Evolutionary conservation across 495 filamentous ascomycete genomes (phyloP).

Genomic region (Aspergillus coremiiformis): DNA sequence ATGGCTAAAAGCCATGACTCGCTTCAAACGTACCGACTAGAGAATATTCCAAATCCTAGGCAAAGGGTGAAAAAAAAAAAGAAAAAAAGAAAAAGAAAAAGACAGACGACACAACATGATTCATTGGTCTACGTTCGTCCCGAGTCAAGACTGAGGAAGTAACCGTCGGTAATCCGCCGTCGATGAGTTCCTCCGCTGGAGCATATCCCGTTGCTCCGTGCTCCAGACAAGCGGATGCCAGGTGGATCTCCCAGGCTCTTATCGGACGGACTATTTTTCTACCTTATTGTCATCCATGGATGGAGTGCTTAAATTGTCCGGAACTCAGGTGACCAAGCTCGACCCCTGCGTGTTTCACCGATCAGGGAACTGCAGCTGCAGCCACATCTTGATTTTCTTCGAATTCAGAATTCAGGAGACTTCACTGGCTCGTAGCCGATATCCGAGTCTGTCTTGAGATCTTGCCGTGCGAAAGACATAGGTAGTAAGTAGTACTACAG

Average conservation of each 20-base stretch:
- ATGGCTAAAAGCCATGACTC: background rate
- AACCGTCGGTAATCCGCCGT: slow-evolving; percentile 2
- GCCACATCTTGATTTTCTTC: slow-evolving; percentile 27
- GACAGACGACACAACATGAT: background rate
- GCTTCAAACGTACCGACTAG: background rate
- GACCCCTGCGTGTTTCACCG: slow-evolving; percentile 16
- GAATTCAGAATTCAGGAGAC: slow-evolving; percentile 18
- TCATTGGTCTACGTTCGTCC: background rate
- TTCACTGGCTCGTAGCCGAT: background rate
- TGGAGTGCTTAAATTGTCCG: slow-evolving; percentile 13
- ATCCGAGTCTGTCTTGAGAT: background rate
- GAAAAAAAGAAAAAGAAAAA: background rate
- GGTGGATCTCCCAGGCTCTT: slow-evolving; percentile 9
- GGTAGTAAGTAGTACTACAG: too few species aligned
- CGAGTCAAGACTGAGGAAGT: background rate
- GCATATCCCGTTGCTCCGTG: slow-evolving; percentile 6
- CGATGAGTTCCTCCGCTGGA: slow-evolving; percentile 2
- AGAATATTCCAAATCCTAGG: background rate
- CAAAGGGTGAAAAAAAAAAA: too few species aligned
- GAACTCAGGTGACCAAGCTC: slow-evolving; percentile 15
- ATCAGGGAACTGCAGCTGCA: slow-evolving; percentile 19
- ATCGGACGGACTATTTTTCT: slow-evolving; percentile 14
- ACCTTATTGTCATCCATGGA: slow-evolving; percentile 1
- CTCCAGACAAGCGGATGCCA: background rate
- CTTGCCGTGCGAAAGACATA: background rate